Evolutionary conservation across 805 yeast genomes (phyloP), one percentile per base, ranked within the genome.

Genomic region (Ogataea siamensis): DNA sequence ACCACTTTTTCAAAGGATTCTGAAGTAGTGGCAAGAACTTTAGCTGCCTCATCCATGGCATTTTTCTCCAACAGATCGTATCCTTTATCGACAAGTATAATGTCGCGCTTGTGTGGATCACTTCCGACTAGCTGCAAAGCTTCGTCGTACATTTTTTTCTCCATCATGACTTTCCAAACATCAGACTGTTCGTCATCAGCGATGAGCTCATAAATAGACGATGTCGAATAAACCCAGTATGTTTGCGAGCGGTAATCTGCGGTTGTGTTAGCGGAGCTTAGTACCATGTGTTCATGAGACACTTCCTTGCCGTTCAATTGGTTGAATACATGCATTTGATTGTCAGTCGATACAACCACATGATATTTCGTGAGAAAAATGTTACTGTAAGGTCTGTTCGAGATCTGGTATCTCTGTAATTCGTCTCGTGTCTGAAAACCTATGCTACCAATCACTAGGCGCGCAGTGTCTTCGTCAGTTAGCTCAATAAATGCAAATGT

Each of bases 1-100:
- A 91, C 78, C 5, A 83, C 72, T 9, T 77, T 70, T 46, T 87
- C 95, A 54, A 87, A 73, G 0, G 87, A 78, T 37, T 73, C 78
- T 6, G 76, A 66, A 44, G 85, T 80, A 15, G 62, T 50, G 0
- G 93, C 95, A 35, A 80, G 71, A 1, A 71, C 70, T 30, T 67
- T 59, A 0, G 89, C 86, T 0, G 78, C 73, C n/a, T 63, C 58
- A 1, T 47, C 39, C 25, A 54, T 58, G 1, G 61, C 43, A 1
- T 54, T 52, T 5, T 41, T 43, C 2, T 43, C 40, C 4, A 78
- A 51, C 22, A 71, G 51, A 47, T 70, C 61, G 26, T 74, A 67
- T 1, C 86, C 94, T 47, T 83, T 73, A 16, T 67, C 69, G 7
- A 67, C 61, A 36, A 74, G 58, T 4, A 87, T 71, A 7, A 64